Conservation (phyloP, 2,329 filamentous ascomycete genomes). For the Seiridium cupressi region DNA sequence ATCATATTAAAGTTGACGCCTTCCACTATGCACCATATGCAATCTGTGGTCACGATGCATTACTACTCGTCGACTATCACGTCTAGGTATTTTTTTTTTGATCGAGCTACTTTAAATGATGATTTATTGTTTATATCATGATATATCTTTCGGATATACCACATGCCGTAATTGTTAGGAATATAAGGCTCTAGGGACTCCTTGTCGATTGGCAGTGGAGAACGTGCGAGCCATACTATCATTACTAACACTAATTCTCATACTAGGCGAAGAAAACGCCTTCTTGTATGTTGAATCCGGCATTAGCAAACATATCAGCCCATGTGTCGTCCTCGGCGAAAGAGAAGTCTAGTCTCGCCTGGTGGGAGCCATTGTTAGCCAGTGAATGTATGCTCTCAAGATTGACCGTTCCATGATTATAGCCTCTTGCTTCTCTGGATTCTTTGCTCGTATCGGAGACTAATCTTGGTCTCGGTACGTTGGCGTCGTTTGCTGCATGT, state of each 20-base stretch:
- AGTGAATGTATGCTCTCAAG: neutral
- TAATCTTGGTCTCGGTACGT: neutral
- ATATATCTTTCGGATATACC: neutral
- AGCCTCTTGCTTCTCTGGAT: no score
- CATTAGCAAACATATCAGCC: constrained; percentile 1
- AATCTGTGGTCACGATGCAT: no score
- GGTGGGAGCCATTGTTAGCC: neutral
- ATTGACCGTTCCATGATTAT: neutral
- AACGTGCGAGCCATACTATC: neutral
- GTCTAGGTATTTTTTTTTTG: neutral
- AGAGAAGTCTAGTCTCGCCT: neutral
- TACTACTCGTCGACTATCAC: no score
- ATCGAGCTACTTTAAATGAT: neutral
- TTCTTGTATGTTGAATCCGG: neutral
- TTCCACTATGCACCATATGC: no score
- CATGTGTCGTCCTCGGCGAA: neutral
- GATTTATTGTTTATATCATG: neutral
- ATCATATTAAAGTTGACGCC: no score
- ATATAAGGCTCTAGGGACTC: neutral
- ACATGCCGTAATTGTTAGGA: neutral
- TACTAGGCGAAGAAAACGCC: neutral
- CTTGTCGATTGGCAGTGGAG: no score
- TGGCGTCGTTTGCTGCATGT: neutral
- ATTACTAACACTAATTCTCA: neutral
- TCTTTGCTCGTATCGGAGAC: neutral